Base-by-base conservation (phyloP, 768 basidiomycete species). In the Boletus pseudo-olivaceus region DNA sequence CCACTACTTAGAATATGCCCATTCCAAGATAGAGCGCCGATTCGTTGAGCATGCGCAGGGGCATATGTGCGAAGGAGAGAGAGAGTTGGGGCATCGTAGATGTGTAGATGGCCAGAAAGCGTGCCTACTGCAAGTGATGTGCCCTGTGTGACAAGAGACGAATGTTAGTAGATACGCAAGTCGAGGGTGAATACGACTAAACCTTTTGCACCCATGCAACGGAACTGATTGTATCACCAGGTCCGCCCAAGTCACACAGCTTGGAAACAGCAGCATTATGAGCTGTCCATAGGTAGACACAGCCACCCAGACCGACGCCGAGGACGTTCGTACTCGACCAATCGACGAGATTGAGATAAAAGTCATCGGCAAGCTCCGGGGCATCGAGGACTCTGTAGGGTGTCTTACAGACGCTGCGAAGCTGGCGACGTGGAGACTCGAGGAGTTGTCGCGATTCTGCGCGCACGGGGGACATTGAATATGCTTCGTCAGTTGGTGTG, bases 301-400 rank as follows among this genome's bases (percentile, higher is more conserved):
- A 94, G 0, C 86, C 77, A 3, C 88, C 91, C 7, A 99, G 79
- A 3, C 95, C 96, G 8, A 98, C 97, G 4, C 90, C 95, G 0
- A 98, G 83, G 0, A 98, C 86, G 66, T 98, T 98, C 5, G 91
- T 95, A 49, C 86, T 88, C 3, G 90, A 92, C 97, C 97, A 98
- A 58, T 98, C 95, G 23, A 98, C 94, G 11, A 98, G 80, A 66
- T 98, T 98, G 58, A 99, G 87, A 66, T 99, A 98, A 71, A 98
- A 99, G 70, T 99, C 96, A 67, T 98, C 96, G 29, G 93, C 93
- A 12, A 99, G 83, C 51, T 98, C 95, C 0, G 96, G 97, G 8
- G 96, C 96, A 67, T 99, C 96, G 33, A 98, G 81, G 1, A 98
- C 96, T 54, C 97, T 85, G 75, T 96, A 98, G 2, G 96, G 96